Evolutionary conservation across 2,329 filamentous ascomycete genomes (phyloP).

Genomic region (Alternaria conjuncta): DNA sequence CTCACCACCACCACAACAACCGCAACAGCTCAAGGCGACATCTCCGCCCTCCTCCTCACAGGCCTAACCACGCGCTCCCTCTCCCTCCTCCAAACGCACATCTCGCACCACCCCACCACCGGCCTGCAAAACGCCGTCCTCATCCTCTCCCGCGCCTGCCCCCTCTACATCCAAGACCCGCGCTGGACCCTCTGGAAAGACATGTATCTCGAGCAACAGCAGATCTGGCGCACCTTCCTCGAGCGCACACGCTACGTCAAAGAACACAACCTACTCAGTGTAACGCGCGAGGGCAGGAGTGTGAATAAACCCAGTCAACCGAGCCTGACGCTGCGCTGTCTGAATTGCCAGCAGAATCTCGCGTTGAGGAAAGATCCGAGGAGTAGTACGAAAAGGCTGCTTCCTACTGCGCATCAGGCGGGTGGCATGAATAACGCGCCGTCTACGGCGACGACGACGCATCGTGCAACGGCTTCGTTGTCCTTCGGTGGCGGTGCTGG

Average conservation of each 20-base stretch:
- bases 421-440: not conserved
- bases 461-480: not conserved
- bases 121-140: conserved; percentile 82
- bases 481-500: not conserved
- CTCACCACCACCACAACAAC: conserved; percentile 62
- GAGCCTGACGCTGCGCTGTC: conserved; percentile 77
- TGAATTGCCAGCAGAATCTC: conserved; percentile 71
- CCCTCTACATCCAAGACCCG: conserved; percentile 77
- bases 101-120: conserved; percentile 68
- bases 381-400: conserved; percentile 22
- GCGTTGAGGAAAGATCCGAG: conserved; percentile 46
- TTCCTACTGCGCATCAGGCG: conserved; percentile 18
- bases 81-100: conserved; percentile 77
- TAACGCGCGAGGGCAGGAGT: conserved; percentile 67
- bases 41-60: conserved; percentile 78
- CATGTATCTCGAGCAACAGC: conserved; percentile 72
- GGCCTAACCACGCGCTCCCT: conserved; percentile 76
- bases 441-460: not conserved
- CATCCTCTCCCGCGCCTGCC: conserved; percentile 74
- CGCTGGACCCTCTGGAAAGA: conserved; percentile 81
- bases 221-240: conserved; percentile 73
- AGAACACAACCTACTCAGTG: conserved; percentile 72
- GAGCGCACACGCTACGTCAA: conserved; percentile 80
- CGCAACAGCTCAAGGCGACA: conserved; percentile 70
- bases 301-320: conserved; percentile 67